Conservation (phyloP, 2,329 filamentous ascomycete species). For the Microsporum ferrugineum region DNA sequence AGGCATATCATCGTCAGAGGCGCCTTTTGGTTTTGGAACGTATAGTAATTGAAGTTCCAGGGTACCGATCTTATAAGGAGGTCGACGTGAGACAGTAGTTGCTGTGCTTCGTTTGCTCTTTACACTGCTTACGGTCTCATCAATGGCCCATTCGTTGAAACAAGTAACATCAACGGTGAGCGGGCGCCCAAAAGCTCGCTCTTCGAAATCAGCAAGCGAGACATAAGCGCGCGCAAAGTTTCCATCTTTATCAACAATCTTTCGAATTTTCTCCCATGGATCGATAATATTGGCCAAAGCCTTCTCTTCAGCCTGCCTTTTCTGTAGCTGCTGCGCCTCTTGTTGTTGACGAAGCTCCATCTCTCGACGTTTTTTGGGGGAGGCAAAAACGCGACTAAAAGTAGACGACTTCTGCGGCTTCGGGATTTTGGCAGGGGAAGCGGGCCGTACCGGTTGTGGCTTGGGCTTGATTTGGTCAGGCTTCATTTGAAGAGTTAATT, state of each 20-base stretch:
- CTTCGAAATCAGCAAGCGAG: conserved; percentile 84
- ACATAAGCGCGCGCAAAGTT: conserved; percentile 93
- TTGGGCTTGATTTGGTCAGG: conserved; percentile 65
- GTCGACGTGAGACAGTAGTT: conserved; percentile 57
- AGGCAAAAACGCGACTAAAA: conserved; percentile 85
- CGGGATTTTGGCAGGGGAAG: conserved; percentile 50
- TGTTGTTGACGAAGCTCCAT: conserved; percentile 73
- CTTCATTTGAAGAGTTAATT: conserved; percentile 92
- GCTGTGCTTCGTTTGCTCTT: conserved; percentile 77
- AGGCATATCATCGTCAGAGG: conserved; percentile 89
- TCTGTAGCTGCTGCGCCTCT: conserved; percentile 59
- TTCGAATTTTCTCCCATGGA: conserved; percentile 74
- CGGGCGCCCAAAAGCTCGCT: conserved; percentile 74
- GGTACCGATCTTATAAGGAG: conserved; percentile 95
- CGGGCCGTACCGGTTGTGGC: conserved; percentile 28
- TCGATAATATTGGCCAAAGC: conserved; percentile 44
- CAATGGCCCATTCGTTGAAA: conserved; percentile 97
- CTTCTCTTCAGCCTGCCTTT: conserved; percentile 52
- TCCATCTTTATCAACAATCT: conserved; percentile 77
- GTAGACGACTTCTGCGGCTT: conserved; percentile 68
- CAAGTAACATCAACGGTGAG: conserved; percentile 81
- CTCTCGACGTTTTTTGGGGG: conserved; percentile 93
- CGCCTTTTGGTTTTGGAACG: conserved; percentile 79
- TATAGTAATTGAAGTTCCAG: conserved; percentile 88
- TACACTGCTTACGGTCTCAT: conserved; percentile 73